Evolutionary conservation across 164 flowering plant genomes (phyloP).

Genomic region (Warburgia ugandensis): DNA sequence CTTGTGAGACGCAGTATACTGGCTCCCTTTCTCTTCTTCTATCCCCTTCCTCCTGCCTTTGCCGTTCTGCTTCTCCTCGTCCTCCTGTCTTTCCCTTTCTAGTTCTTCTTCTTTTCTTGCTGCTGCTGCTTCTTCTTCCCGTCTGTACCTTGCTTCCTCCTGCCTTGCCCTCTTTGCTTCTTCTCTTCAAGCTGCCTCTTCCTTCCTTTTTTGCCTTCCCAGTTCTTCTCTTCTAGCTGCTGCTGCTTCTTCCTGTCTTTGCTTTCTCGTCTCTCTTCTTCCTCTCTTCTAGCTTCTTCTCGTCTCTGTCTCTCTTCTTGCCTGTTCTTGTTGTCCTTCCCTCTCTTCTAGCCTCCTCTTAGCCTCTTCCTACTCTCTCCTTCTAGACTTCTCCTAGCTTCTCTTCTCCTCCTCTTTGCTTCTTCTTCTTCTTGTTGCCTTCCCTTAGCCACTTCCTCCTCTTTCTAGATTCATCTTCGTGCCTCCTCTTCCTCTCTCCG

Average conservation of each 20-base stretch:
- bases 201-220: background rate
- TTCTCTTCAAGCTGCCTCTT: background rate
- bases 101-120: conserved; percentile 1
- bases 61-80: conserved; percentile 6
- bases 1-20: too few relatives aligned
- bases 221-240: too few relatives aligned
- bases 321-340: conserved; percentile 1
- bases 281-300: conserved; percentile 1
- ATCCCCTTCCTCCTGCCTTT: background rate
- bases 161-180: background rate
- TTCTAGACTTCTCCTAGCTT: conserved; percentile 3
- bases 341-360: conserved; percentile 5
- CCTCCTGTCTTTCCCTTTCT: conserved; percentile 13
- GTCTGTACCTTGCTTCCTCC: conserved; percentile 1
- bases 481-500: conserved; percentile 1
- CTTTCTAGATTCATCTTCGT: conserved; percentile 15
- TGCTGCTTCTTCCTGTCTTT: background rate
- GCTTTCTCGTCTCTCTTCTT: conserved; percentile 1
- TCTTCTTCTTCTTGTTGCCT: conserved; percentile 2
- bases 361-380: conserved; percentile 3
- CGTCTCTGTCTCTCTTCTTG: background rate
- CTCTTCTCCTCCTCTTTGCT: conserved; percentile 1
- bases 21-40: background rate
- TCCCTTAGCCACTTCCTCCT: conserved; percentile 10
- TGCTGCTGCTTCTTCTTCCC: background rate